Conservation (phyloP, 805 yeast species). For the Cyberlindnera veronae region DNA sequence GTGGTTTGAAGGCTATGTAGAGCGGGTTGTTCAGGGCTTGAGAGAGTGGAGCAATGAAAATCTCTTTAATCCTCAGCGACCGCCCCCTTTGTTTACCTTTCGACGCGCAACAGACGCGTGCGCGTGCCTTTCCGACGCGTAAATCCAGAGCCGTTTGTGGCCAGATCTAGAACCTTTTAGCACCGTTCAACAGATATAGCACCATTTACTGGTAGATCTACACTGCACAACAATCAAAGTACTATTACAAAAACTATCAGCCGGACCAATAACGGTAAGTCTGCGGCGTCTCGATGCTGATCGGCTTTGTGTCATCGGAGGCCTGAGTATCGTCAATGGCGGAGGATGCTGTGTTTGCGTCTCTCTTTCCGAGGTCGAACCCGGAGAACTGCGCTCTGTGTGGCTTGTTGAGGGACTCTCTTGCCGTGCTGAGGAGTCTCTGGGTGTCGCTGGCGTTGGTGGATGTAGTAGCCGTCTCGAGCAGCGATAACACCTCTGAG, state of each 20-base stretch:
- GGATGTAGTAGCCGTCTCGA: slow-evolving; percentile 25
- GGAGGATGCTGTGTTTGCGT: slow-evolving; percentile 11
- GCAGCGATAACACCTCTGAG: slow-evolving; percentile 44
- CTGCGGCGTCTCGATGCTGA: slow-evolving; percentile 59
- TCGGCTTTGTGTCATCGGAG: slow-evolving; percentile 42
- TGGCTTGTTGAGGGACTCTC: slow-evolving; percentile 28
- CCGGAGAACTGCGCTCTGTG: slow-evolving; percentile 27
- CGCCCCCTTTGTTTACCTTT: not conserved
- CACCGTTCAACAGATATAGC: too few species aligned
- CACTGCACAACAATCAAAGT: not conserved
- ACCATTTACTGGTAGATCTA: not conserved
- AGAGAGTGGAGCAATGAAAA: not conserved
- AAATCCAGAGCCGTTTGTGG: too few species aligned
- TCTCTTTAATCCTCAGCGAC: not conserved
- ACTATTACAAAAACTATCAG: not conserved
- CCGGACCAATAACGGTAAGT: slow-evolving; percentile 67
- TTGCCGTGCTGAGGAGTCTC: slow-evolving; percentile 23
- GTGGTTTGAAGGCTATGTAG: not conserved
- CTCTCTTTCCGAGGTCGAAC: slow-evolving; percentile 25
- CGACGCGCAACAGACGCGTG: not conserved
- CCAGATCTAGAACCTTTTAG: too few species aligned
- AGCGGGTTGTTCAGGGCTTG: not conserved
- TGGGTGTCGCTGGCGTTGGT: slow-evolving; percentile 8
- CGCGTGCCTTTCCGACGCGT: not conserved
- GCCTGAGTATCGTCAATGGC: slow-evolving; percentile 30